phyloP scores from a whole-genome alignment of 441 rosid genomes.

The Syzygium syzygioides region DNA sequence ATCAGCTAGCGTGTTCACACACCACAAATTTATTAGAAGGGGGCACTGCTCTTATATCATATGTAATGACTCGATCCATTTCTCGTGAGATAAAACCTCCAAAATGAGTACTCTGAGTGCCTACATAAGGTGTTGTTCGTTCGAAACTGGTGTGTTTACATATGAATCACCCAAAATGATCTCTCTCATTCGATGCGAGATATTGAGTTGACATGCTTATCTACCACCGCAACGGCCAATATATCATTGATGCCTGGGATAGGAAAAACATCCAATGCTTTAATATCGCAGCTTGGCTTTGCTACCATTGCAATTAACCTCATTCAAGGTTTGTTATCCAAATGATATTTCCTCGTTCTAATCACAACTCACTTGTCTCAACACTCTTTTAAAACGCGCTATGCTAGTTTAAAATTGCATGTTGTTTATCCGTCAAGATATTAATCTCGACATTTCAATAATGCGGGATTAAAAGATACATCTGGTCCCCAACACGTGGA shows the following conservation, averaged over 20 bases:
- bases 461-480: background rate
- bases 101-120: background rate
- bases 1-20: background rate
- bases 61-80: rapidly evolving
- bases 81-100: background rate
- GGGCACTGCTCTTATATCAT: too few relatives aligned
- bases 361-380: background rate
- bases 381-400: rapidly evolving
- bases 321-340: rapidly evolving
- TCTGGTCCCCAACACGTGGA: background rate
- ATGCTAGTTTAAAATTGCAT: background rate
- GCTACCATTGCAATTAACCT: background rate
- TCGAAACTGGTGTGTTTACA: background rate
- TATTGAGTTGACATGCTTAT: rapidly evolving
- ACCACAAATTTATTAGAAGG: background rate
- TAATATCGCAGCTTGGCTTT: background rate
- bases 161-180: background rate
- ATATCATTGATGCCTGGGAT: rapidly evolving
- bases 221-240: background rate
- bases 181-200: rapidly evolving
- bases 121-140: background rate
- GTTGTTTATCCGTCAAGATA: background rate
- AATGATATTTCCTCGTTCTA: background rate
- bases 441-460: background rate
- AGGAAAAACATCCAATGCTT: background rate